A percentile compares a stretch with the other conserved stretches of the same genome.
Evolutionary conservation across 495 filamentous ascomycete genomes (phyloP).

Genomic region (Immersiella caudata): DNA sequence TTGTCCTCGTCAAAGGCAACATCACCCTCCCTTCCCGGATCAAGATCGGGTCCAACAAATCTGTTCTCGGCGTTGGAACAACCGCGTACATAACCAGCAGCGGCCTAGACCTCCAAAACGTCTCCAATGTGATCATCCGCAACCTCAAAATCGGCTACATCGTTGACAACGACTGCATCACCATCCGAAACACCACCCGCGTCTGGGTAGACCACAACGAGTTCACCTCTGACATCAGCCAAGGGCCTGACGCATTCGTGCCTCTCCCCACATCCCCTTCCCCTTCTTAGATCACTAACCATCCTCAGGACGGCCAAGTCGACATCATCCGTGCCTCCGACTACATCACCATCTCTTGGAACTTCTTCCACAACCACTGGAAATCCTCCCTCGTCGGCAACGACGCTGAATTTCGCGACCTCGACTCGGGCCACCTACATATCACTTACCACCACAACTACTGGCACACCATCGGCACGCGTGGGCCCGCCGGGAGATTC

Average conservation of each 20-base stretch:
- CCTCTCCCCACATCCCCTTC: constrained; percentile 33
- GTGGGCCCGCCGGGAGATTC: constrained; percentile 63
- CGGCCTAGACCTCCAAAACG: constrained; percentile 50
- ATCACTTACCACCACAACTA: constrained; percentile 65
- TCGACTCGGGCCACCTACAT: constrained; percentile 58
- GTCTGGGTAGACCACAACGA: constrained; percentile 73
- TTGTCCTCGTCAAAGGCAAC: constrained; percentile 52
- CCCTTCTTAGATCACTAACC: background rate
- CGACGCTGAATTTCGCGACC: constrained; percentile 48
- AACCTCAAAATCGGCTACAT: constrained; percentile 65
- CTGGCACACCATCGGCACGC: constrained; percentile 64
- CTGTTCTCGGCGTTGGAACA: constrained; percentile 53
- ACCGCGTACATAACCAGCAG: constrained; percentile 43
- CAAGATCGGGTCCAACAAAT: constrained; percentile 56
- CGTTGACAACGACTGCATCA: constrained; percentile 62
- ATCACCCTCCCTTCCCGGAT: constrained; percentile 48
- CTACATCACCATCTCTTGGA: constrained; percentile 55
- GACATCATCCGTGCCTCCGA: constrained; percentile 61
- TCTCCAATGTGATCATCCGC: constrained; percentile 60
- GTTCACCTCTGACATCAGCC: constrained; percentile 57
- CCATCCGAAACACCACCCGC: constrained; percentile 54
- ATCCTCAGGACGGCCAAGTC: constrained; percentile 58
- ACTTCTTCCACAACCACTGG: constrained; percentile 63
- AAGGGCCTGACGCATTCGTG: constrained; percentile 66
- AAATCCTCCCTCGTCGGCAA: constrained; percentile 67